These are phyloP conservation scores for Torrubiellomyces zombiae DNA, from an alignment of 2,329 filamentous ascomycete genomes.

Conservation along the genomic window DNA sequence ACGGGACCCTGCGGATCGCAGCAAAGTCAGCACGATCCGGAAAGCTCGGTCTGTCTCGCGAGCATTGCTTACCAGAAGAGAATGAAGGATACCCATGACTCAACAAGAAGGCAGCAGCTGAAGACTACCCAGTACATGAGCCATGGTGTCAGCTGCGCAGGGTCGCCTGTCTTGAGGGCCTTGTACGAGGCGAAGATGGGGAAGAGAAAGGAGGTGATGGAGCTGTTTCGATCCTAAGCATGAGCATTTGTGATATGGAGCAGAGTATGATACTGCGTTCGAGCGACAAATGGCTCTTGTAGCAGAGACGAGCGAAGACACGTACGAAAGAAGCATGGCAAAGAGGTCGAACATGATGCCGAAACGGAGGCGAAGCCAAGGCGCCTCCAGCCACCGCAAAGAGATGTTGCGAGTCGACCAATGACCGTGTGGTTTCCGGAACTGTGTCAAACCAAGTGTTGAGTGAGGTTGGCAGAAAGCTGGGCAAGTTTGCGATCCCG, in stretches of 20 bases:
- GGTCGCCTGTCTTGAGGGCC: slow-evolving; percentile 82
- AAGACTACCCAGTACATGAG: slow-evolving; percentile 98
- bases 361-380: slow-evolving; percentile 8
- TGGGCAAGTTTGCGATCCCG: no score
- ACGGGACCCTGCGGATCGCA: slow-evolving; percentile 49
- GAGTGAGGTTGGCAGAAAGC: no score
- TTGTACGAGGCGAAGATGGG: slow-evolving; percentile 97
- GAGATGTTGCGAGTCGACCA: background rate
- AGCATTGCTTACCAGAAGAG: slow-evolving; percentile 48
- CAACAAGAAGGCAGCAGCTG: slow-evolving; percentile 61
- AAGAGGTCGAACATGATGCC: slow-evolving; percentile 59
- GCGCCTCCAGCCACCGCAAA: no score
- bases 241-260: slow-evolving; percentile 5
- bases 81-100: slow-evolving; percentile 79
- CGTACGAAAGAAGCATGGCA: slow-evolving; percentile 63
- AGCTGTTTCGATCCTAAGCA: slow-evolving; percentile 31
- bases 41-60: background rate
- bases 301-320: slow-evolving; percentile 12
- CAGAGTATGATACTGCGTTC: no score
- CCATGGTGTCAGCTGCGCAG: slow-evolving; percentile 85
- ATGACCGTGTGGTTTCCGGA: no score
- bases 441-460: no score
- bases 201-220: slow-evolving; percentile 76
- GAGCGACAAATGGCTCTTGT: no score
- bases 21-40: background rate